Conservation (phyloP, 2,329 filamentous ascomycete genomes). For the Colletotrichum karsti region DNA sequence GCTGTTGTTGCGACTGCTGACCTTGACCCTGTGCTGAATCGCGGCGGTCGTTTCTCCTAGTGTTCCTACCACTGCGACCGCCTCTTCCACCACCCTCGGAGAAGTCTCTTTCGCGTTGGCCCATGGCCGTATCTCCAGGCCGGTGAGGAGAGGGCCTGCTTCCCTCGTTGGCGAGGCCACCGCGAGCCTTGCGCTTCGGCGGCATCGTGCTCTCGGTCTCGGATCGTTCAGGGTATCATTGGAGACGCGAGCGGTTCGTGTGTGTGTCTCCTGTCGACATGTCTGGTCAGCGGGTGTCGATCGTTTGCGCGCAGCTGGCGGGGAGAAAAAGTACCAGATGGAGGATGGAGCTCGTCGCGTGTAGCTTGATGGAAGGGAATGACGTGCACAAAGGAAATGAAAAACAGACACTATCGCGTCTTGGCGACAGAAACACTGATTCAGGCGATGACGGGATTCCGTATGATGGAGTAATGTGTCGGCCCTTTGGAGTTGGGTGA, state of each 20-base stretch:
- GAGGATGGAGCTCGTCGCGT: constrained; percentile 26
- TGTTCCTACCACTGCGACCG: constrained; percentile 53
- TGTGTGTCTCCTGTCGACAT: neutral
- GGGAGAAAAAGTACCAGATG: constrained; percentile 10
- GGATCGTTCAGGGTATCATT: constrained; percentile 31
- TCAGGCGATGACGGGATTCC: neutral
- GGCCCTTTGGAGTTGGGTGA: neutral
- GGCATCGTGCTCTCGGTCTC: constrained; percentile 53
- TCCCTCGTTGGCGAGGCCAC: constrained; percentile 57
- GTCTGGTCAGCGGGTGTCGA: neutral
- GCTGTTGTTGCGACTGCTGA: constrained; percentile 26
- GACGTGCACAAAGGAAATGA: constrained; percentile 11
- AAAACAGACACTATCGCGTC: constrained; percentile 4
- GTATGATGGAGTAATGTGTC: neutral
- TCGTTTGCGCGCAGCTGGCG: neutral
- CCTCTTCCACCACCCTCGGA: constrained; percentile 53
- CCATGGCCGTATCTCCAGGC: constrained; percentile 63
- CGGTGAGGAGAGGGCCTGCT: constrained; percentile 70
- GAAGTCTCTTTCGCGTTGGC: constrained; percentile 65
- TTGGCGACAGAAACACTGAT: neutral
- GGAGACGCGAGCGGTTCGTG: neutral
- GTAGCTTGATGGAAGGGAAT: constrained; percentile 12
- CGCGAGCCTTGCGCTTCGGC: constrained; percentile 68
- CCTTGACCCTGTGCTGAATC: constrained; percentile 54
- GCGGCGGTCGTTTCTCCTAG: constrained; percentile 58